phyloP scores from a whole-genome alignment of 192 early-diverging fungal genomes.

The Helicostylum pulchrum region DNA sequence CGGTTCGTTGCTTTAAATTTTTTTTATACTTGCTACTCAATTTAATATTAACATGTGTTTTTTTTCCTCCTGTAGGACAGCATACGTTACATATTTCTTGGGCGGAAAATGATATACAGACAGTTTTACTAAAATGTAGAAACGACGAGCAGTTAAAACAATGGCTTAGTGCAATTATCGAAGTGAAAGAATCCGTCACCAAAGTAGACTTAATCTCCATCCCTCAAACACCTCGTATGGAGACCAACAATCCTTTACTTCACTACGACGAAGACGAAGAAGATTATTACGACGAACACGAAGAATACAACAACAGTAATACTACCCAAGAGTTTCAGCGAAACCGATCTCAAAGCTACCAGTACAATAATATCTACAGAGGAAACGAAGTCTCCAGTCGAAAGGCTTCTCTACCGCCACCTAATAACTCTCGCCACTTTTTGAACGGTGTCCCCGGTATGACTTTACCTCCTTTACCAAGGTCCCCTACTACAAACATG shows the following conservation, averaged over 20 bases:
- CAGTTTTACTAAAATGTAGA: conserved; percentile 85
- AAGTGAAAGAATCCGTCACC: conserved; percentile 2
- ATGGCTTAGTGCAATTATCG: conserved; percentile 53
- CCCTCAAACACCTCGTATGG: conserved; percentile 23
- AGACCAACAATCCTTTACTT: conserved; percentile 26
- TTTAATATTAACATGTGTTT: no score
- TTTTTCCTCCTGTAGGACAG: conserved; percentile 11
- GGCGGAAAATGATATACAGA: conserved; percentile 76
- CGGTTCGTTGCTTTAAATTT: not conserved
- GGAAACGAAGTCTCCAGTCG: not conserved
- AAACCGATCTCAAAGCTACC: conserved; percentile 7
- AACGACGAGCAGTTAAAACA: conserved; percentile 87
- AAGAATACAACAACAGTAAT: no score
- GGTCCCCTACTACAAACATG: conserved; percentile 11
- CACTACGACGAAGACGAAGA: conserved; percentile 39
- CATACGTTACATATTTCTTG: conserved; percentile 81
- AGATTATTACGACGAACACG: conserved; percentile 44
- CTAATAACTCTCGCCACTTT: not conserved
- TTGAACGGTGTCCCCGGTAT: not conserved
- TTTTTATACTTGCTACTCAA: no score
- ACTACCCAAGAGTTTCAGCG: not conserved
- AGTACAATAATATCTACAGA: conserved; percentile 9
- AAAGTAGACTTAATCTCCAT: not conserved
- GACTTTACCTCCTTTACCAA: conserved; percentile 30
- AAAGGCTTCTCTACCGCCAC: not conserved